Base-by-base conservation (phyloP, 2,329 filamentous ascomycete species). In the Fusarium ramigenum region DNA sequence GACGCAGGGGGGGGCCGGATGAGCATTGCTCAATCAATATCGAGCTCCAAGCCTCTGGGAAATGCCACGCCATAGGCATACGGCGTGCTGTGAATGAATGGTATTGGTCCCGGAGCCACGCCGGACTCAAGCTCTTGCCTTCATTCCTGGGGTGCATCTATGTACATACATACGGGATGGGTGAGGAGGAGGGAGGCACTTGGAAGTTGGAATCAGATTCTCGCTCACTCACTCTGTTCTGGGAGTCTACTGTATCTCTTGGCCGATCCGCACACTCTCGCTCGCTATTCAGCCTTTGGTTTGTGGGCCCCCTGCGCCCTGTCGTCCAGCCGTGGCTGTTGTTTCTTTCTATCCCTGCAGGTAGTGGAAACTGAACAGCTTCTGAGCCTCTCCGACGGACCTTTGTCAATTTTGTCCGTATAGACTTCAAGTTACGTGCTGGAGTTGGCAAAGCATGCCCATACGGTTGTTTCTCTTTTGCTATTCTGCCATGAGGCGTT, bases 121-220 rank as follows among this genome's bases (percentile, higher is more conserved):
- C 68, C 63, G 52, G 53, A 54, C 42, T 61, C 72, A 73, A 73
- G 42, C 47, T 71, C 66, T 52, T 32, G 59, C 37, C 46, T 63
- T 54, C 69, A 73, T 72, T 73, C 66, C 61, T 69, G 60, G 66
- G 63, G 63, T 66, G 70, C 67, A 70, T 74, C 64, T 50, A 30
- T n/a, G n/a, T 30, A 28, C 28, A 9, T 30, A 47, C 25, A 47
- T 47, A 47, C 59, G 43, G 65, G 57, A 50, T 32, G 19, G 34
- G 50, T 39, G 34, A 53, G 49, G 66, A 69, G 50, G 50, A 23
- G 39, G 49, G 66, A 69, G 50, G 50, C 58, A 64, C 58, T 69
- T 64, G 58, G 65, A 69, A 52, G 46, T 69, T 64, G 58, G 65
- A 69, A 52, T 50, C 53, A 66, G 10, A 43, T 34, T 36, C 44